phyloP scores from a whole-genome alignment of 164 flowering plant species.

The Magnolia changhungtana region DNA sequence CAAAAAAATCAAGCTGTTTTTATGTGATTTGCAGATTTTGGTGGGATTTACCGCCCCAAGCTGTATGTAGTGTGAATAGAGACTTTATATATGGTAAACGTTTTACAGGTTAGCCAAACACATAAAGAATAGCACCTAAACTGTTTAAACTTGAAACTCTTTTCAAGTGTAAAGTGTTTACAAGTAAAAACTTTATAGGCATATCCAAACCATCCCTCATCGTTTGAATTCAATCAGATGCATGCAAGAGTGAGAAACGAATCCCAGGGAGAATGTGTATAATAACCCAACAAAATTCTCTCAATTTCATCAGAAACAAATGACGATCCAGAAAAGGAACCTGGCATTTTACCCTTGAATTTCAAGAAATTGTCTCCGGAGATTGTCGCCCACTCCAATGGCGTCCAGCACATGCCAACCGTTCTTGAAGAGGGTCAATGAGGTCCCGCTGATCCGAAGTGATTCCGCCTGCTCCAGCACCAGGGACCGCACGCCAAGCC shows the following conservation, averaged over 20 bases:
- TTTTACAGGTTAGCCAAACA: too few relatives aligned
- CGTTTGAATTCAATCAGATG: background rate
- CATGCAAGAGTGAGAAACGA: background rate
- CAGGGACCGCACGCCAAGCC: conserved; percentile 69
- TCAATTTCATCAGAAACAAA: background rate
- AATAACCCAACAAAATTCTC: background rate
- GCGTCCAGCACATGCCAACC: conserved; percentile 92
- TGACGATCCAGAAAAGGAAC: background rate
- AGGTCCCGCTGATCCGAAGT: conserved; percentile 76
- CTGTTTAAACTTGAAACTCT: too few relatives aligned
- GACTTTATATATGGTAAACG: too few relatives aligned
- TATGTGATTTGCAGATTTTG: too few relatives aligned
- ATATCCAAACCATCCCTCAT: too few relatives aligned
- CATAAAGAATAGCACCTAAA: too few relatives aligned
- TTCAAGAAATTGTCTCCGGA: conserved; percentile 70
- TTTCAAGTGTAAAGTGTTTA: too few relatives aligned
- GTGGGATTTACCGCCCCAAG: too few relatives aligned
- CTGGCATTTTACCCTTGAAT: conserved; percentile 63
- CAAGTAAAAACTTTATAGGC: too few relatives aligned
- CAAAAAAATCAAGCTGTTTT: too few relatives aligned
- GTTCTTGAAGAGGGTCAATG: conserved; percentile 85
- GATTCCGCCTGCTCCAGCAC: conserved; percentile 89
- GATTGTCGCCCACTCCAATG: conserved; percentile 68
- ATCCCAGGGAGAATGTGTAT: background rate
- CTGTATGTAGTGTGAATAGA: too few relatives aligned